Conservation (phyloP, 306 rosid genomes). For the Oxytropis ochrocephala region DNA sequence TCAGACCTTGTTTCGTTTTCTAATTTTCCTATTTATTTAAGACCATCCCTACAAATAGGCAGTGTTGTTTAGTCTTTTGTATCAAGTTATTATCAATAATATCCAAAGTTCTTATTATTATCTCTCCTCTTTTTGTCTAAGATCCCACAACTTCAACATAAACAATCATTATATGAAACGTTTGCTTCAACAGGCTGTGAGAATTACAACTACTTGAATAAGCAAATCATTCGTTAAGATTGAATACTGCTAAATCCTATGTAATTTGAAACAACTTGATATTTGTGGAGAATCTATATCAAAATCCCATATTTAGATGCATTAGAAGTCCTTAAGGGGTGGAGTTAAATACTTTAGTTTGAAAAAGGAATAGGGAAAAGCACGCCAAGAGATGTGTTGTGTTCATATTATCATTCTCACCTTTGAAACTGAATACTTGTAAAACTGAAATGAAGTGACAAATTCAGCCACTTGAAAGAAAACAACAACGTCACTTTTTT, state of each 20-base stretch:
- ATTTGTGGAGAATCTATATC: background rate
- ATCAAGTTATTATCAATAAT: too few relatives aligned
- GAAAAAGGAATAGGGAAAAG: constrained; percentile 1
- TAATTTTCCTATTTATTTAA: too few relatives aligned
- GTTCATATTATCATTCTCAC: constrained; percentile 45
- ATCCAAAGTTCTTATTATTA: too few relatives aligned
- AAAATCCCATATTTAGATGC: background rate
- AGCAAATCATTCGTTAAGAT: background rate
- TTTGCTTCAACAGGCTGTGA: constrained; percentile 2
- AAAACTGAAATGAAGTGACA: constrained; percentile 76
- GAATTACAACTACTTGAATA: constrained; percentile 2
- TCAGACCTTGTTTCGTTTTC: too few relatives aligned
- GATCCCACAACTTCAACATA: too few relatives aligned
- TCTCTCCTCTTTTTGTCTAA: too few relatives aligned
- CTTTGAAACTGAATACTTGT: constrained; percentile 60
- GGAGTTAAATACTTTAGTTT: background rate
- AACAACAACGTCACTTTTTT: constrained; percentile 56
- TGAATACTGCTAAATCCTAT: background rate
- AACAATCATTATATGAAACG: background rate
- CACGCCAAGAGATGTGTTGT: background rate
- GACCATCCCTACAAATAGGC: too few relatives aligned
- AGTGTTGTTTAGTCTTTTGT: too few relatives aligned
- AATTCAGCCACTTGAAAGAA: constrained; percentile 91
- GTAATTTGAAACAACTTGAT: background rate
- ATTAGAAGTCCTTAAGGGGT: background rate